phyloP scores from a whole-genome alignment of 495 filamentous ascomycete species.

The Penicillium goetzii region DNA sequence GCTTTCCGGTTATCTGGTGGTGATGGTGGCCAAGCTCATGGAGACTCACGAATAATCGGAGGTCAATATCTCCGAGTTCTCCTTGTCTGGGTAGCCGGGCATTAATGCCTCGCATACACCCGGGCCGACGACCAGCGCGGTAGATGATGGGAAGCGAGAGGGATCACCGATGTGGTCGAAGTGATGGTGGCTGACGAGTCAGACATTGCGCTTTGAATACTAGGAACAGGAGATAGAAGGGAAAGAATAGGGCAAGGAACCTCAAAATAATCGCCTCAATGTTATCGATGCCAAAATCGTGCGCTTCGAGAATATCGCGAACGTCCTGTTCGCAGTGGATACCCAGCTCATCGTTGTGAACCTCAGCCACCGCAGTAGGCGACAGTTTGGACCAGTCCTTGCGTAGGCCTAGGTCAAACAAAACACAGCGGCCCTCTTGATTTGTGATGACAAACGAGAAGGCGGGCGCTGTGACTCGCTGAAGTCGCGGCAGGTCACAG shows the following conservation, averaged over 20 bases:
- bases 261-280: constrained; percentile 1
- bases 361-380: neutral
- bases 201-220: neutral
- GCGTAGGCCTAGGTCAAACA: neutral
- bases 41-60: constrained; percentile 44
- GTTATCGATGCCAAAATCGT: neutral
- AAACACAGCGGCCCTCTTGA: neutral
- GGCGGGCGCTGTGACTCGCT: neutral
- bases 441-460: constrained; percentile 5
- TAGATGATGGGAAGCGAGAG: constrained; percentile 48
- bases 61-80: constrained; percentile 19
- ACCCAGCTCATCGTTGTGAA: neutral
- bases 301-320: neutral
- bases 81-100: constrained; percentile 49
- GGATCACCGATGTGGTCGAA: constrained; percentile 61
- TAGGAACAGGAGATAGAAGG: neutral
- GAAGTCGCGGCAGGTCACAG: neutral
- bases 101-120: constrained; percentile 48
- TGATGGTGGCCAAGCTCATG: constrained; percentile 1
- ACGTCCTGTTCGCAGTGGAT: neutral
- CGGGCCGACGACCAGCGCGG: constrained; percentile 55
- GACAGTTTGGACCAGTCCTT: constrained; percentile 1
- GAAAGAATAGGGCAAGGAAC: neutral
- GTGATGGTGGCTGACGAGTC: constrained; percentile 52
- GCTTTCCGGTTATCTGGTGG: neutral